Base-by-base conservation (phyloP, 2,329 filamentous ascomycete genomes). In the Exophiala sideris region DNA sequence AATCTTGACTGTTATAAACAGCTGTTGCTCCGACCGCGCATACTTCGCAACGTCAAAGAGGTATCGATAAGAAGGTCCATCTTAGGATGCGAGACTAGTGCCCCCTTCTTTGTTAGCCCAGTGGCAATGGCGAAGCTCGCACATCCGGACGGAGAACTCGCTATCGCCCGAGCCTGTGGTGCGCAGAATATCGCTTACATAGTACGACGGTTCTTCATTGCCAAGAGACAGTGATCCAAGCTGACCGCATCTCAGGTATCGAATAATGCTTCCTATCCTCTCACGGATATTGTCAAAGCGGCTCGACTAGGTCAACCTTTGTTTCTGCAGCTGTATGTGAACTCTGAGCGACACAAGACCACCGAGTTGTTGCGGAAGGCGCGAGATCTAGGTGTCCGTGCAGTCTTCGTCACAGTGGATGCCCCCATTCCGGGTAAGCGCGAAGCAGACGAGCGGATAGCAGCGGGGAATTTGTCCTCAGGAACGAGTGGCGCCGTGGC, bases 281-380 rank as follows among this genome's bases (percentile, higher is more conserved):
- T 84, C 34, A 65, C 73, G 1, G 80, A 84, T 50, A 78, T 86
- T 21, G 68, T 74, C 20, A 50, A 57, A 16, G 38, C 45, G 12
- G 67, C 73, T 1, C 71, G 71, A 1, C 38, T 3, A 21, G 35
- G 32, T 18, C 48, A 56, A 29, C 53, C 53, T 10, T 39, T 45
- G 7, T 53, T 59, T 35, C 82, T 84, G 62, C 82, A 85, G 65
- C 71, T 86, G 3, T 86, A 85, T 61, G 79, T 85, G 42, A 77
- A 84, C 66, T 78, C 77, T 59, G 71, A 82, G 55, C 71, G 80
- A 0, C 52, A 65, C 9, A 78, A 81, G 55, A 79, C 79, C 10
- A 76, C 76, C 55, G 67, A 68, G 1, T 66, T 84, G 1, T 65
- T 85, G 1, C 66, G 62, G 6, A 66, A 74, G 12, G 78, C 80